These are phyloP conservation scores for Reutealis trisperma DNA, from an alignment of 345 rosid genomes.

Conservation along the genomic window DNA sequence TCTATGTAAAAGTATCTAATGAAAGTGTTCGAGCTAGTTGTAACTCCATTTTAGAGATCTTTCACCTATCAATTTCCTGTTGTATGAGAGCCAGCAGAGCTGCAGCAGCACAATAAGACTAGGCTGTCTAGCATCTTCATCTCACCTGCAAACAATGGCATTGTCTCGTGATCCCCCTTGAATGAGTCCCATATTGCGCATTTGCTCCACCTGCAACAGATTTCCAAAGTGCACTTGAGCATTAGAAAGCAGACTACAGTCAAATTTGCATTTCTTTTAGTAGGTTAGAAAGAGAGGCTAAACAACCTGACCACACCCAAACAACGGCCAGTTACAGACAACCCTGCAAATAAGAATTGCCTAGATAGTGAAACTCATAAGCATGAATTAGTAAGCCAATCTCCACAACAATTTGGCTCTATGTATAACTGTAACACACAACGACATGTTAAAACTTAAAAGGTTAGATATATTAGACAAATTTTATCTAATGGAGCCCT, in stretches of 20 bases:
- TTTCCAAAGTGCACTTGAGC: constrained; percentile 6
- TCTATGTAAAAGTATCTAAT: neutral
- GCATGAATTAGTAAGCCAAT: too few species aligned
- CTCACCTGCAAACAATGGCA: constrained; percentile 82
- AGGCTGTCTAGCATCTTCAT: neutral
- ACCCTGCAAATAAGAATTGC: neutral
- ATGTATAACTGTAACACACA: neutral
- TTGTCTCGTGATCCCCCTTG: constrained; percentile 85
- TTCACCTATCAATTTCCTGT: constrained; percentile 1
- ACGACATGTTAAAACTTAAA: neutral
- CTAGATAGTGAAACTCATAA: neutral
- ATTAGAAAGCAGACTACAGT: constrained; percentile 7
- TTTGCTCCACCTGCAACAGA: constrained; percentile 64
- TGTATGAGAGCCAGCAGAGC: neutral
- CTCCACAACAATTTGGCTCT: neutral
- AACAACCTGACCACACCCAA: neutral
- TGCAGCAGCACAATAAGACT: neutral
- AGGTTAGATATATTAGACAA: neutral
- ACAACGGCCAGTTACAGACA: neutral
- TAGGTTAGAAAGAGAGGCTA: neutral
- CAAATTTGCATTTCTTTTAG: neutral
- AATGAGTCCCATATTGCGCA: constrained; percentile 71
- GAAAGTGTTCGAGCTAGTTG: neutral
- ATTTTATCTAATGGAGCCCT: neutral
- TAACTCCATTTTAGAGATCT: neutral